Evolutionary conservation across 1,139 yeast species (phyloP).

Genomic region (Sugiyamaella novakii): DNA sequence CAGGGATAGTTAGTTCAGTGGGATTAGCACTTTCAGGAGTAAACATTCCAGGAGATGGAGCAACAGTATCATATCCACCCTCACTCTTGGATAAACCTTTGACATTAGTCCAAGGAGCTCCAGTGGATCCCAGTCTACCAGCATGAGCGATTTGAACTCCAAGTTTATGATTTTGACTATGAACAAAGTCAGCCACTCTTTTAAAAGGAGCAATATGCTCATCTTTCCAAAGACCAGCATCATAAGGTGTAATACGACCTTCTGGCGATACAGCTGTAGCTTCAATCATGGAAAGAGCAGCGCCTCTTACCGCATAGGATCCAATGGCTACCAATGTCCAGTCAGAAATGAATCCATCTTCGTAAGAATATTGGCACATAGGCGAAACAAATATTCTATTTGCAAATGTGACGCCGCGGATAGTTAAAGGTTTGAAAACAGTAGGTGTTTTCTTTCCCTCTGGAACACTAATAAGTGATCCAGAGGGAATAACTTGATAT

Average conservation of each 20-base stretch:
- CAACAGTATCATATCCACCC: slow-evolving; percentile 19
- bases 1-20: slow-evolving; percentile 45
- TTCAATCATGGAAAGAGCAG: slow-evolving; percentile 57
- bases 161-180: slow-evolving; percentile 51
- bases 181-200: slow-evolving; percentile 58
- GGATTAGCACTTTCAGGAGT: slow-evolving; percentile 41
- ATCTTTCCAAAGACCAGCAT: slow-evolving; percentile 55
- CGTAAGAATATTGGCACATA: slow-evolving; percentile 58
- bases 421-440: slow-evolving; percentile 47
- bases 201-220: slow-evolving; percentile 53
- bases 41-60: slow-evolving; percentile 13
- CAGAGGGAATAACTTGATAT: slow-evolving; percentile 34
- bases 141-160: slow-evolving; percentile 62
- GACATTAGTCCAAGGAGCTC: slow-evolving; percentile 12
- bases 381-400: slow-evolving; percentile 59
- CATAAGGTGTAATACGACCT: slow-evolving; percentile 49
- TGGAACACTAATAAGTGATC: slow-evolving; percentile 27
- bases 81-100: slow-evolving; percentile 6
- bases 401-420: slow-evolving; percentile 46
- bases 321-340: slow-evolving; percentile 41
- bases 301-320: slow-evolving; percentile 47
- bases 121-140: slow-evolving; percentile 48
- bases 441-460: slow-evolving; percentile 36
- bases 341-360: slow-evolving; percentile 47
- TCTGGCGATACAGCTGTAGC: slow-evolving; percentile 52